These are phyloP conservation scores for Sphagnum contortum DNA, from an alignment of 225 moss, liverwort and hornwort species.

Conservation along the genomic window DNA sequence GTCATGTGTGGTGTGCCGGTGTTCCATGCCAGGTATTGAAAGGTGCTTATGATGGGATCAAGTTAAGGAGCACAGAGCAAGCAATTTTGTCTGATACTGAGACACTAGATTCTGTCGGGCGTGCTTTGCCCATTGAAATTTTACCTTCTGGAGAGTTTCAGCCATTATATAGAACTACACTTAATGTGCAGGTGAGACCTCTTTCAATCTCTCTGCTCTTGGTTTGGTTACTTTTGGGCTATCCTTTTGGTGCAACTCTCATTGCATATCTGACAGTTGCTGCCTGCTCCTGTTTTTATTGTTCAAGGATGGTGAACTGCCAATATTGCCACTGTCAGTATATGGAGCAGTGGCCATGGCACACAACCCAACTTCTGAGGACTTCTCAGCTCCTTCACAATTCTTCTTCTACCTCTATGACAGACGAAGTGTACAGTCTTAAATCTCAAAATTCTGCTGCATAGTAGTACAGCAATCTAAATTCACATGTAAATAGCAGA, in stretches of 20 bases:
- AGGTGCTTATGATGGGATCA: constrained; percentile 79
- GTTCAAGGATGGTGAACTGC: constrained; percentile 80
- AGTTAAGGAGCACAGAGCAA: constrained; percentile 78
- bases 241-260: not conserved
- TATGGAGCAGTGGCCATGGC: constrained; percentile 98
- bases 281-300: not conserved
- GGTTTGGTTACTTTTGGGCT: not conserved
- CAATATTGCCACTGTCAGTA: constrained; percentile 87
- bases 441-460: too few relatives aligned
- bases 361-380: constrained; percentile 67
- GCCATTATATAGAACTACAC: constrained; percentile 83
- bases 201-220: not conserved
- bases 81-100: constrained; percentile 89
- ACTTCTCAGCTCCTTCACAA: constrained; percentile 92
- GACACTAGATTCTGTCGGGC: constrained; percentile 54
- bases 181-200: constrained; percentile 59
- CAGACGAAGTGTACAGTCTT: constrained; percentile 42
- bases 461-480: too few relatives aligned
- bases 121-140: constrained; percentile 77
- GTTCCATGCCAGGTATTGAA: constrained; percentile 29
- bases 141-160: constrained; percentile 92
- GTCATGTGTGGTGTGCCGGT: too few relatives aligned
- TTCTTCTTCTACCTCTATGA: constrained; percentile 99
- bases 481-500: too few relatives aligned
- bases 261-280: too few relatives aligned